Base-by-base conservation (phyloP, 116 monocot species). In the Papilionanthe hybrid region DNA sequence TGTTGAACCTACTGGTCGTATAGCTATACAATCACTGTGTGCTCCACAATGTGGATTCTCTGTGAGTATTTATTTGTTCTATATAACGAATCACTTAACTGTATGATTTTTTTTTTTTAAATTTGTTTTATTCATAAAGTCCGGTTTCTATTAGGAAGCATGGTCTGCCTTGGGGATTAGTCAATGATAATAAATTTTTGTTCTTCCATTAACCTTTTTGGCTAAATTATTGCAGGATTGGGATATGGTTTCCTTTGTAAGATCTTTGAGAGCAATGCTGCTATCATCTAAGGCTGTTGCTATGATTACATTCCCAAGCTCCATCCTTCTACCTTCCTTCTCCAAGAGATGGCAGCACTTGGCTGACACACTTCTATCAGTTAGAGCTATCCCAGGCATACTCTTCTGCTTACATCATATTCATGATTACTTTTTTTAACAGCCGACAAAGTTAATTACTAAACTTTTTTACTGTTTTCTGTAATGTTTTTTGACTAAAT, bases 211-310 rank as follows among this genome's bases (percentile, higher is more conserved):
- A 82, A 74, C 82, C 82, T 84, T 12, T 75, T 72, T 66, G 20
- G 63, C 72, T 48, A 72, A 76, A 65, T 48, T 56, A 57, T 85
- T 91, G 79, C 88, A 98, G 98, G 94, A 93, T 60, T 98, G 98
- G 98, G 93, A 98, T 72, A 91, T 98, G 87, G 86, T 94, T 80
- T 94, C 90, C 77, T 94, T 94, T 88, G 86, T 98, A 65, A 93
- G 88, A 84, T 89, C 85, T 77, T 80, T 98, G 83, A 91, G 87
- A 85, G 90, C 93, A 76, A 86, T 87, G 89, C 18, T 94, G 67
- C 91, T 86, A 45, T 88, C 90, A 81, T 98, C 87, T 48, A 94
- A 93, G 90, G 86, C 90, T 79, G 91, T 98, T 84, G 98, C 94
- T 60, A 83, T 98, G 57, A 83, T 98, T 76, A 94, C 90, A 17